Conservation (phyloP, 1,284 basidiomycete genomes). For the Pseudozyma sp. region DNA sequence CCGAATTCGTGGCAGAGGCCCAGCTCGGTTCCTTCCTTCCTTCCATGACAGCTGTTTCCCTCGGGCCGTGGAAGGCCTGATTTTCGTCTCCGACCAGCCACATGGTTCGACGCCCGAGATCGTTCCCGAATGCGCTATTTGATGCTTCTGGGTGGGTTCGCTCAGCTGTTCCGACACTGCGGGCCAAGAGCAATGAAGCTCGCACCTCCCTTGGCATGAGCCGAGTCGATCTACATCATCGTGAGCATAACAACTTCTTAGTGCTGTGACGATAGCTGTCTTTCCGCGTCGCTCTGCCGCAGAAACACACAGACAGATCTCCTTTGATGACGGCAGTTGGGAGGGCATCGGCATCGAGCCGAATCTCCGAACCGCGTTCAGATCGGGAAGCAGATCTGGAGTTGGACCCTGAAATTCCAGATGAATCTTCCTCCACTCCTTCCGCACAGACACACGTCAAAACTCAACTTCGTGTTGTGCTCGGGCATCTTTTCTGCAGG, state of each 20-base stretch:
- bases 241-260: not conserved
- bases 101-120: not conserved
- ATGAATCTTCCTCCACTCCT: conserved; percentile 8
- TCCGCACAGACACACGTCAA: conserved; percentile 5
- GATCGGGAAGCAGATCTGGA: not conserved
- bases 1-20: not conserved
- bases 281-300: no score
- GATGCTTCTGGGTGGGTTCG: not conserved
- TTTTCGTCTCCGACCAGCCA: not conserved
- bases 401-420: conserved; percentile 8
- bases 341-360: not conserved
- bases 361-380: not conserved
- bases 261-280: not conserved
- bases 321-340: no score
- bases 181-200: no score
- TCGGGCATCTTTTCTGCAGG: not conserved
- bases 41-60: not conserved
- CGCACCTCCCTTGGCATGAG: no score
- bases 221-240: no score
- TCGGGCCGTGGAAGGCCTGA: not conserved
- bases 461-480: no score
- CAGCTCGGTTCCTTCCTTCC: not conserved
- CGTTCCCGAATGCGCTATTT: not conserved
- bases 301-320: no score
- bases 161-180: not conserved